Base-by-base conservation (phyloP, 768 basidiomycete genomes). In the Lentinula guzmanii region DNA sequence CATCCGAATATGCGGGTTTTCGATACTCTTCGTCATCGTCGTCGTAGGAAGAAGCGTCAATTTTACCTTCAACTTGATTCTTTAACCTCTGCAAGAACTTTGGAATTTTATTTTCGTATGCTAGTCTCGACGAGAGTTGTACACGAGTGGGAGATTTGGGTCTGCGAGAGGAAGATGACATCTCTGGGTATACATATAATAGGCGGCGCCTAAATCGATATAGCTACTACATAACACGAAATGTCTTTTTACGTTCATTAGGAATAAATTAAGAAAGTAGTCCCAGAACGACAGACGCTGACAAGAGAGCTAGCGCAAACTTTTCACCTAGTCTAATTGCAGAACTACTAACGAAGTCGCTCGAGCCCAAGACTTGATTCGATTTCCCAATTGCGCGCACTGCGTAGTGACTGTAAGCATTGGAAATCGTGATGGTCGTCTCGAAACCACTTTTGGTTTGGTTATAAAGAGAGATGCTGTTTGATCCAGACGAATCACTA, bases 101-200 rank as follows among this genome's bases (percentile, higher is more conserved):
- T 11, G 81, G 81, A 0, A 74, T 73, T 9, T 72, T 67, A 3
- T 75, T 71, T 55, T 75, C 72, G 65, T 82, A 82, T 13, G 77
- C 65, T n/a, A 82, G 74, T 34, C 77, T 72, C 7, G 82, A 76
- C 24, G 81, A 82, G 34, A 83, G 75, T 57, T 82, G 81, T 46
- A 77, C 72, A 33, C 76, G 72, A 11, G 76, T 82, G 2, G 78
- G 82, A 13, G 48, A 51, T 59, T 59, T 59, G 56, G 41, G 31
- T 21, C 56, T 21, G 18, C 53, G 53, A 39, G 50, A 52, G 7
- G 37, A 39, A 39, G 37, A 39, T 39, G 37, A 39, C 37, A 39
- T 39, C 37, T 28, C 28, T 28, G 28, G 28, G 28, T 28, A 28
- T 28, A 28, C 3, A 28, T 3, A 28, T 28, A 28, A 28, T 4